Percentiles rank a stretch among this genome's conserved stretches.
Evolutionary conservation across 2,329 filamentous ascomycete genomes (phyloP).

Genomic region (Botrytis elliptica): DNA sequence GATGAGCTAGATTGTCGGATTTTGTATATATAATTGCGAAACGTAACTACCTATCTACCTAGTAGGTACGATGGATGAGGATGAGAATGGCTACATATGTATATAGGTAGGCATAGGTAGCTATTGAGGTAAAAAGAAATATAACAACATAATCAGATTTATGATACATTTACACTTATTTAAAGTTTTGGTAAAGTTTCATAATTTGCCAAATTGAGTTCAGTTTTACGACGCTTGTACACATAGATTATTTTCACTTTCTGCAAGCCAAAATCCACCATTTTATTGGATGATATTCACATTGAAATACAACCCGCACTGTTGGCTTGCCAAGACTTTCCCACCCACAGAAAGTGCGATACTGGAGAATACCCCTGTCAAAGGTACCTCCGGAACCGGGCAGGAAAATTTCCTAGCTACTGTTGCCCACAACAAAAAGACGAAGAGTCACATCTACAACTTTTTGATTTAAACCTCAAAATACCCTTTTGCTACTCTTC

Average conservation of each 20-base stretch:
- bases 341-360: neutral
- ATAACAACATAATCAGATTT: neutral
- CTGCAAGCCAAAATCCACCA: neutral
- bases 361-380: conserved; percentile 20
- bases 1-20: neutral
- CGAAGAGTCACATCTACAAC: conserved; percentile 13
- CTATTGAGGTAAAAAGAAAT: neutral
- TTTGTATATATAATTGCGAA: neutral
- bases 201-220: neutral
- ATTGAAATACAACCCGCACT: conserved; percentile 2
- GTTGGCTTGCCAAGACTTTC: conserved; percentile 3
- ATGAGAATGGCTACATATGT: neutral
- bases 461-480: conserved; percentile 20
- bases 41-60: neutral
- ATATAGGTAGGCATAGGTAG: too few species aligned
- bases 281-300: neutral
- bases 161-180: neutral
- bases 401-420: conserved; percentile 12
- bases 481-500: conserved; percentile 13
- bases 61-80: too few species aligned
- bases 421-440: conserved; percentile 17
- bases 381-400: conserved; percentile 11
- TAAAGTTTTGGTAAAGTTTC: neutral
- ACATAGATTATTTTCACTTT: neutral
- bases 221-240: neutral